Evolutionary conservation across 768 basidiomycete species (phyloP), one percentile per base, ranked within the genome.

Genomic region (Termitomyces sp.): DNA sequence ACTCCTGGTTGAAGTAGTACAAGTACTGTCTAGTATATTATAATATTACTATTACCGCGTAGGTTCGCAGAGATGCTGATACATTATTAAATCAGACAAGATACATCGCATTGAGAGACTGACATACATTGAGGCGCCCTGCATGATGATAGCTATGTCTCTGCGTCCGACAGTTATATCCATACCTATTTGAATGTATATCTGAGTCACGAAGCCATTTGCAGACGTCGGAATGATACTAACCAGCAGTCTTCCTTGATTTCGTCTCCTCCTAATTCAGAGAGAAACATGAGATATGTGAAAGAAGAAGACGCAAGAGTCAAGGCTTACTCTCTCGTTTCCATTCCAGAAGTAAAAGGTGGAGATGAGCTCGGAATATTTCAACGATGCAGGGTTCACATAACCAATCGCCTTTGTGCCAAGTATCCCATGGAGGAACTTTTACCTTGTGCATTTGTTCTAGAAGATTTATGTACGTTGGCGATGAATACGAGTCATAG

Each of bases 131-230:
- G 1, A 68, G 49, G 24, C 63, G 66, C 12, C 18, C 13, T 12
- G 71, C 69, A 57, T 72, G 71, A 46, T 49, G 59, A 3, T 39
- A 6, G 7, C 43, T 67, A 26, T 69, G 63, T 10, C 53, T 67
- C 45, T 74, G 72, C 2, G 66, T 69, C 43, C 63, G 51, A 52
- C 72, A 73, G 22, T 69, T 60, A 52, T 70, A 73, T 16, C 72
- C 72, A 57, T 72, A 72, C 69, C 70, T 70, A 27, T 47, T 47
- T n/a, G n/a, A n/a, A 24, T 53, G 4, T 26, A 12, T 9, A 26
- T 8, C 1, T 43, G 20, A 45, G 43, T 3, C 2, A 36, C 20
- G 6, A 20, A 30, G 9, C 13, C 1, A 4, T 32, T 42, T 26
- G 32, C 24, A 46, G 48, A 40, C 18, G n/a, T 22, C 30, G 4